Evolutionary conservation across 2,329 filamentous ascomycete genomes (phyloP), one percentile per base, ranked within the genome.

Genomic region (Venturiaceae sp.): DNA sequence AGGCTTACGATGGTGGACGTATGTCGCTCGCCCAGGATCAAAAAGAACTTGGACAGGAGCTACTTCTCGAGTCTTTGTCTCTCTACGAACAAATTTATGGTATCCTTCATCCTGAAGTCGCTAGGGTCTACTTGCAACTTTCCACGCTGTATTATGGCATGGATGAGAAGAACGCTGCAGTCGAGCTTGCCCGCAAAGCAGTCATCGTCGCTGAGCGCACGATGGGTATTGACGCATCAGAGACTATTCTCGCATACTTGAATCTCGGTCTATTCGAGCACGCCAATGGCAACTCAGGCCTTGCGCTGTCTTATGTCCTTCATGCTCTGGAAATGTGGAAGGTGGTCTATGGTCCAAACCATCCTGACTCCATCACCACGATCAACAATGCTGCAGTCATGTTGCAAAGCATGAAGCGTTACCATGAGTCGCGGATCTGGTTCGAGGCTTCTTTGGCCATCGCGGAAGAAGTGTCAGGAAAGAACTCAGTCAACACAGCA

Each of bases 311-410:
- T 13, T 96, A 95, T 70, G 87, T 95, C 63, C 90, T 89, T 71
- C 94, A 99, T 71, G 94, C 94, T 6, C 82, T 99, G 64, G 86
- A 94, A 69, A 80, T 99, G 62, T 97, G 92, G 92, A 96, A 96
- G 78, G 83, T 97, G 66, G 92, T 97, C 66, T 99, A 96, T 70
- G 94, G 94, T 33, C 79, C 87, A 32, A 88, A 90, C 66, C 94
- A 99, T 74, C 94, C 94, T 3, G 94, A 99, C 75, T 95, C 91
- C 8, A 96, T 99, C 74, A 99, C 95, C 8, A 97, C 94, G 16
- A 87, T 97, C 74, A 99, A 97, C 82, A 99, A 99, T 68, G 92
- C 90, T 21, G 94, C 94, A 7, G 94, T 99, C 61, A 99, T 99
- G 94, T 84, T 99, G 60, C 94, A 99, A 74, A 86, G 91, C 58